These are phyloP conservation scores for Ophiostoma fasciatum DNA, from an alignment of 2,329 filamentous ascomycete species.

Conservation along the genomic window DNA sequence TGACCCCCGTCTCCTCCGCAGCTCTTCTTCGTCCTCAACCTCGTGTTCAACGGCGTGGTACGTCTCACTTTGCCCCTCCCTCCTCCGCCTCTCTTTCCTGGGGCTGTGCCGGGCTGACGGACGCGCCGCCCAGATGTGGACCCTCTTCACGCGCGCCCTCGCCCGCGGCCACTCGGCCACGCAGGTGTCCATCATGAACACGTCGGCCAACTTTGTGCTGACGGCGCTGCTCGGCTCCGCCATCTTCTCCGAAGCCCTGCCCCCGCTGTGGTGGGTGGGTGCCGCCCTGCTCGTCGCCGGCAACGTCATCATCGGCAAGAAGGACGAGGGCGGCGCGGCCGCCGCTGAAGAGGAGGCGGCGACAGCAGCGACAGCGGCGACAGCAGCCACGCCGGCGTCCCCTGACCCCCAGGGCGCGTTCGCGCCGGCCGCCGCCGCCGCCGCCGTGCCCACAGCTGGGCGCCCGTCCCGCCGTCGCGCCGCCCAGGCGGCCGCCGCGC, in stretches of 20 bases:
- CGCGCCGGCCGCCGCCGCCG: no score
- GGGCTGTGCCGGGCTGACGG: slow-evolving; percentile 4
- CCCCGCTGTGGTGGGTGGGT: slow-evolving; percentile 63
- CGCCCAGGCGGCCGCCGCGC: no score
- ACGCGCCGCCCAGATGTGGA: slow-evolving; percentile 49
- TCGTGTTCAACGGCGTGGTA: slow-evolving; percentile 58
- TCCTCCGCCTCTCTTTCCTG: background rate
- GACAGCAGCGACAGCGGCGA: background rate
- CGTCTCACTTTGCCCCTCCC: background rate
- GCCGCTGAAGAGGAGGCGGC: slow-evolving; percentile 30
- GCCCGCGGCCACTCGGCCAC: slow-evolving; percentile 60
- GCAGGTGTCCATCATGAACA: slow-evolving; percentile 70
- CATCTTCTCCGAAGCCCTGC: slow-evolving; percentile 58
- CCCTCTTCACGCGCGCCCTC: slow-evolving; percentile 66
- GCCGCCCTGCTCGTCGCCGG: slow-evolving; percentile 58
- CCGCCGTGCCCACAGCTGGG: no score
- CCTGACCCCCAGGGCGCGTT: no score
- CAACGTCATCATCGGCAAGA: slow-evolving; percentile 62
- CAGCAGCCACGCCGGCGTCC: no score
- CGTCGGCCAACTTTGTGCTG: slow-evolving; percentile 66
- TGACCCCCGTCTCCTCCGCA: slow-evolving; percentile 20
- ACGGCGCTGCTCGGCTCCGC: slow-evolving; percentile 56
- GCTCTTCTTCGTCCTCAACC: slow-evolving; percentile 62
- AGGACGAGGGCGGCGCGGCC: slow-evolving; percentile 34
- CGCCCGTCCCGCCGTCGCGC: no score